Conservation (phyloP, 371 early-diverging fungal genomes). For the Mucor indicus region DNA sequence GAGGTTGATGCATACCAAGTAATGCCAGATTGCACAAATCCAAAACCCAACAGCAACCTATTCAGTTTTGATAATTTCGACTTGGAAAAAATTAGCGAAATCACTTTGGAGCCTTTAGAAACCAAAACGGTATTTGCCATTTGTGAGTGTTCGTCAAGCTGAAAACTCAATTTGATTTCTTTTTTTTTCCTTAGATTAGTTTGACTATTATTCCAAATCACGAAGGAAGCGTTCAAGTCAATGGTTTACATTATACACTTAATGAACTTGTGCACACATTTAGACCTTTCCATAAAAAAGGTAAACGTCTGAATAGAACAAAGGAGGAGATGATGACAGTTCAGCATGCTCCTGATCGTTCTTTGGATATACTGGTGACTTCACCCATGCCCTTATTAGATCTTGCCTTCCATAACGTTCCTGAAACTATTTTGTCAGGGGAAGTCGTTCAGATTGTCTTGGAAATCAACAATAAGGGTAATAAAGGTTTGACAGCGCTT, state of each 20-base stretch:
- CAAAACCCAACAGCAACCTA: constrained; percentile 14
- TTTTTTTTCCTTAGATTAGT: constrained; percentile 51
- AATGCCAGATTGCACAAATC: constrained; percentile 29
- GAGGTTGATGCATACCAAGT: constrained; percentile 9
- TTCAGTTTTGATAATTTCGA: constrained; percentile 48
- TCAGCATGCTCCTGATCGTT: constrained; percentile 67
- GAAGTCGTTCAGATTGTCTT: constrained; percentile 73
- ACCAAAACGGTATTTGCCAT: constrained; percentile 33
- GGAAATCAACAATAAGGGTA: constrained; percentile 82
- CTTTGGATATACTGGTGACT: constrained; percentile 73
- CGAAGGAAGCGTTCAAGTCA: constrained; percentile 71
- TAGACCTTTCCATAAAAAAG: constrained; percentile 66
- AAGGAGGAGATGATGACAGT: constrained; percentile 56
- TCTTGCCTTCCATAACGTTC: constrained; percentile 71
- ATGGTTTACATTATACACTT: constrained; percentile 77
- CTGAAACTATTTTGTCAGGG: constrained; percentile 78
- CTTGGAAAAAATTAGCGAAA: constrained; percentile 46
- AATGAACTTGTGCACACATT: constrained; percentile 72
- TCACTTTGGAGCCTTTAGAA: constrained; percentile 55
- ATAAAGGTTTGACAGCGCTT: constrained; percentile 67
- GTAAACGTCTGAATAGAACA: constrained; percentile 74
- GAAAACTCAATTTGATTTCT: neutral
- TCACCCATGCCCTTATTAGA: constrained; percentile 85
- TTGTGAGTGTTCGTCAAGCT: no score
- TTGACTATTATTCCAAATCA: constrained; percentile 69